These are phyloP conservation scores for Phytophthora pisi DNA, from an alignment of 352 stramenopile species.

Conservation along the genomic window DNA sequence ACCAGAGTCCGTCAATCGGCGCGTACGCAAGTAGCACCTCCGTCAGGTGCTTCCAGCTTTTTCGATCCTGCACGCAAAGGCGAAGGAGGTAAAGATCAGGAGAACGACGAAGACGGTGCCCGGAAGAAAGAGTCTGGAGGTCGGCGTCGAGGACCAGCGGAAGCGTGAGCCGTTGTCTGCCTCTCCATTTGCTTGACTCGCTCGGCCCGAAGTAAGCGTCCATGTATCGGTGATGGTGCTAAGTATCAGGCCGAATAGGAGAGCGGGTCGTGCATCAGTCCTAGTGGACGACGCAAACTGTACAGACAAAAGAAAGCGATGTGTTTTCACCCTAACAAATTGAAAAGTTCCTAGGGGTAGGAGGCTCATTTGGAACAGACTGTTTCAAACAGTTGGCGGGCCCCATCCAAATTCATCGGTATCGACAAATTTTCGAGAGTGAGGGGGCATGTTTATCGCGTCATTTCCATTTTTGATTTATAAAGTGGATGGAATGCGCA, in stretches of 20 bases:
- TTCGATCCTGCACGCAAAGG: neutral
- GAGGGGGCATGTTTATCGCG: neutral
- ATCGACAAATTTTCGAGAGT: neutral
- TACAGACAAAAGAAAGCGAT: no score
- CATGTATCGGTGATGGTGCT: neutral
- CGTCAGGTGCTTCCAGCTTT: neutral
- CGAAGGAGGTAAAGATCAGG: no score
- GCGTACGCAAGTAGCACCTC: neutral
- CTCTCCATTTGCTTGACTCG: neutral
- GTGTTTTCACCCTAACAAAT: no score
- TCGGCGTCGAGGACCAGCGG: neutral
- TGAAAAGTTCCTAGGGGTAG: no score
- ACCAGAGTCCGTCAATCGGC: neutral
- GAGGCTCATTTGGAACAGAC: no score
- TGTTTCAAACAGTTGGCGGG: neutral
- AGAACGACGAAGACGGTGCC: no score
- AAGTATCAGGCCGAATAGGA: no score
- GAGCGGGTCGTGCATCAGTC: no score
- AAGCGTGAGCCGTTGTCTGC: neutral
- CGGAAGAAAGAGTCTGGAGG: neutral
- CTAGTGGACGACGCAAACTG: no score
- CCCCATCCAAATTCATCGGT: neutral
- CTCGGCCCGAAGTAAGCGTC: neutral
- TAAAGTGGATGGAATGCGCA: neutral
- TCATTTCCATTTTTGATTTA: neutral